A percentile compares a stretch with the other conserved stretches of the same genome.
These are phyloP conservation scores for Pythium phragmitis DNA, from an alignment of 352 stramenopile genomes.

Conservation along the genomic window DNA sequence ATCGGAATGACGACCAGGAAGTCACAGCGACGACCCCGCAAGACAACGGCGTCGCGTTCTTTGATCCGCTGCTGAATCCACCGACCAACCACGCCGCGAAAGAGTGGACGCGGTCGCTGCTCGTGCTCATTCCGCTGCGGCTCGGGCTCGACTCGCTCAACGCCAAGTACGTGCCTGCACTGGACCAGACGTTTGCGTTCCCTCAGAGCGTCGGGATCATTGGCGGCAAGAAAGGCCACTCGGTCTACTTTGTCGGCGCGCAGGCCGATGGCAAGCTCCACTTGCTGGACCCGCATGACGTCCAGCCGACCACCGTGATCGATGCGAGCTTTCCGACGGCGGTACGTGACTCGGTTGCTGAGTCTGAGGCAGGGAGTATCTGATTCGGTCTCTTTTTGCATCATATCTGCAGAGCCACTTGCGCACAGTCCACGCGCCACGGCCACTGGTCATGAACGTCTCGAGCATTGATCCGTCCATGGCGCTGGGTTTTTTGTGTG, in stretches of 20 bases:
- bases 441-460: constrained; percentile 78
- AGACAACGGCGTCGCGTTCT: constrained; percentile 45
- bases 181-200: constrained; percentile 85
- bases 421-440: constrained; percentile 50
- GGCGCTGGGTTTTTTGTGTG: constrained; percentile 92
- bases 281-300: constrained; percentile 83
- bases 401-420: constrained; percentile 45
- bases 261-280: constrained; percentile 73
- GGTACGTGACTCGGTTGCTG: constrained; percentile 32
- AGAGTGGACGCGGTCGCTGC: constrained; percentile 85
- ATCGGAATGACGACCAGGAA: constrained; percentile 25
- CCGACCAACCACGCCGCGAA: constrained; percentile 41
- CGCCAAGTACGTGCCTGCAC: constrained; percentile 68
- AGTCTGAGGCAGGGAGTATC: too few species aligned
- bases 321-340: constrained; percentile 75
- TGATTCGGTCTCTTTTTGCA: background rate
- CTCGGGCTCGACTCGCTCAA: constrained; percentile 90
- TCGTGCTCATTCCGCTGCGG: constrained; percentile 91
- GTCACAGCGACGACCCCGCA: background rate
- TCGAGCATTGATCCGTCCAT: constrained; percentile 92
- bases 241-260: constrained; percentile 95
- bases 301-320: constrained; percentile 62
- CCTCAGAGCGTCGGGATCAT: constrained; percentile 94
- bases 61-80: constrained; percentile 83
- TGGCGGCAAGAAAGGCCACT: constrained; percentile 92